These are phyloP conservation scores for Aspergillus heteromorphus DNA, from an alignment of 495 filamentous ascomycete genomes.

Conservation along the genomic window DNA sequence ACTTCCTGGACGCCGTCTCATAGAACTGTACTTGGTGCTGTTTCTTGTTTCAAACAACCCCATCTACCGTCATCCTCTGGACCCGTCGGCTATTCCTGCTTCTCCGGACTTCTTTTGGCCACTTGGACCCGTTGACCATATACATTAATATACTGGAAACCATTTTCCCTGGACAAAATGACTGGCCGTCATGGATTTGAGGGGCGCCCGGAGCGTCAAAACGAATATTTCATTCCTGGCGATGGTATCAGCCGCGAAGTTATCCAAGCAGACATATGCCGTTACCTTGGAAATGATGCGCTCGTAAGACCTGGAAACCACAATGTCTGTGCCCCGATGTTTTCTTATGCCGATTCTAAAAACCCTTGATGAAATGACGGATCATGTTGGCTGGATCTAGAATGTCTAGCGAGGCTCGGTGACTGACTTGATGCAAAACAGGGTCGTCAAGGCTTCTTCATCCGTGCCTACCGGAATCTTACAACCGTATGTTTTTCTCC, in stretches of 20 bases:
- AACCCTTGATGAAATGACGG: not conserved
- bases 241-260: slow-evolving; percentile 91
- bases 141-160: slow-evolving; percentile 25
- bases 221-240: slow-evolving; percentile 82
- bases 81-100: slow-evolving; percentile 16
- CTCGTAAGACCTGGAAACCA: slow-evolving; percentile 79
- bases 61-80: slow-evolving; percentile 15
- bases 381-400: not conserved
- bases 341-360: slow-evolving; percentile 5
- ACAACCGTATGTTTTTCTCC: slow-evolving; percentile 55
- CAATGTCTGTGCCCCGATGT: slow-evolving; percentile 53
- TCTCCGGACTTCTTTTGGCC: slow-evolving; percentile 22
- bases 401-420: not conserved
- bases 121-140: slow-evolving; percentile 32
- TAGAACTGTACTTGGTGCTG: slow-evolving; percentile 19
- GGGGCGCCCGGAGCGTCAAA: slow-evolving; percentile 50
- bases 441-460: slow-evolving; percentile 73
- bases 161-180: slow-evolving; percentile 37
- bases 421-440: slow-evolving; percentile 39
- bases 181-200: slow-evolving; percentile 41
- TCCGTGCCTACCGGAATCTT: slow-evolving; percentile 81
- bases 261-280: slow-evolving; percentile 91
- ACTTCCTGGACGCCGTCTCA: slow-evolving; percentile 19
- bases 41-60: slow-evolving; percentile 16
- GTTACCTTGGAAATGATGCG: slow-evolving; percentile 88